Base-by-base conservation (phyloP, 495 filamentous ascomycete species). In the Hypoxylon cercidicola region DNA sequence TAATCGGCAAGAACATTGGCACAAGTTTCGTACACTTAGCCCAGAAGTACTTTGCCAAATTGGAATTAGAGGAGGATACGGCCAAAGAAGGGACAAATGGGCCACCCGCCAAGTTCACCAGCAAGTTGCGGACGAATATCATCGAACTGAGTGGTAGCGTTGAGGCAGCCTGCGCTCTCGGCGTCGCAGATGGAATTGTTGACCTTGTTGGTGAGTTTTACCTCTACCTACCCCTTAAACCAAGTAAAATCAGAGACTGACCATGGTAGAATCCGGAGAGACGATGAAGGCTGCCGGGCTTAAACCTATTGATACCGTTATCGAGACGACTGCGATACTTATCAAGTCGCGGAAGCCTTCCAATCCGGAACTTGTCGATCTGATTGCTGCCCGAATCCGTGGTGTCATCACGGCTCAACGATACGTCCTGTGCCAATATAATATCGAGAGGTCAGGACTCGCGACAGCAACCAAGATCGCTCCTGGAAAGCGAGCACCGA, bases 221-320 rank as follows among this genome's bases (percentile, higher is more conserved):
- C 52, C 30, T 18, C n/a, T n/a, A n/a, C n/a, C 21, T 60, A 5
- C 35, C 50, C 39, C 39, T 45, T 18, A 12, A 5, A 12, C 20
- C 15, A 40, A 4, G 34, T n/a, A 28, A 9, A 39, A 56, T 30
- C 12, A 30, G 20, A 46, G 32, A 55, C 57, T 60, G 20, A 60
- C n/a, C 16, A 46, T 41, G 10, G 5, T 60, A 97, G 95, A 99
- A 85, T 99, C 95, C 35, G 95, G 95, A 47, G 93, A 97, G 72
- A 99, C 95, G 10, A 99, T 99, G 95, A 92, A 89, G 70, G 95
- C 93, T 2, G 94, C 94, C 32, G 96, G 96, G n/a, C 83, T 99
- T 41, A 96, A 95, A 76, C 87, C 96, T 61, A 97, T 99, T 71
- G 93, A 93, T 62, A 99, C 95, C 1, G 93, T 99, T 15, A 82